Evolutionary conservation across 768 basidiomycete genomes (phyloP).

Genomic region (Lentinula raphanica): DNA sequence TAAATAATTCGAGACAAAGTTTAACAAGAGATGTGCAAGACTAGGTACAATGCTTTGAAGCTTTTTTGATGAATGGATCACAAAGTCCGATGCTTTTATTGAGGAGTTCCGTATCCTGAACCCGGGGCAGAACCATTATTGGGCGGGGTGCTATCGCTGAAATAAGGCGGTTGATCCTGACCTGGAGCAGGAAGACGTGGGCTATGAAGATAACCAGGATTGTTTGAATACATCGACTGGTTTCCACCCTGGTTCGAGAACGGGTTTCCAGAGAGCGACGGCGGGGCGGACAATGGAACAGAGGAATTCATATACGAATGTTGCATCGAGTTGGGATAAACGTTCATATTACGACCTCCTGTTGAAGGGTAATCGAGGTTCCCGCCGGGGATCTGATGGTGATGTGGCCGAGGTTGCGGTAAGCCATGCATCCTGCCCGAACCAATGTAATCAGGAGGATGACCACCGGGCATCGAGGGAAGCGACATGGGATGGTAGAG

Average conservation of each 20-base stretch:
- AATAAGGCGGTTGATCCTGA: constrained; percentile 27
- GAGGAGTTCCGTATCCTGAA: constrained; percentile 12
- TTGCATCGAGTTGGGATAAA: constrained; percentile 20
- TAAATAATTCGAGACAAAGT: constrained; percentile 2
- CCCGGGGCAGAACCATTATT: constrained; percentile 9
- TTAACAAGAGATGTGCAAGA: constrained; percentile 4
- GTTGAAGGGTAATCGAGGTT: constrained; percentile 36
- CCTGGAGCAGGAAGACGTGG: constrained; percentile 27
- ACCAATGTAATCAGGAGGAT: constrained; percentile 26
- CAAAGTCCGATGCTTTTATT: constrained; percentile 5
- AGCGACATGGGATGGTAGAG: constrained; percentile 78
- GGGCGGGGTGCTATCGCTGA: constrained; percentile 33
- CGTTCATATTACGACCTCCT: constrained; percentile 13
- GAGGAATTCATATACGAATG: constrained; percentile 33
- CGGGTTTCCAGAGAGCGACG: constrained; percentile 42
- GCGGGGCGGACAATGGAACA: constrained; percentile 49
- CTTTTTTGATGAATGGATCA: not conserved
- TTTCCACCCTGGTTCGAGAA: constrained; percentile 30
- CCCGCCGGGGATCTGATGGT: constrained; percentile 31
- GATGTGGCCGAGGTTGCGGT: constrained; percentile 23
- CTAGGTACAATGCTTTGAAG: constrained; percentile 6
- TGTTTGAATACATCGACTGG: constrained; percentile 29
- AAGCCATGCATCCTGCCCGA: constrained; percentile 6
- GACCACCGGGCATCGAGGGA: constrained; percentile 46
- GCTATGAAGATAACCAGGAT: constrained; percentile 18